These are phyloP conservation scores for Asterophora parasitica DNA, from an alignment of 768 basidiomycete genomes.

Conservation along the genomic window DNA sequence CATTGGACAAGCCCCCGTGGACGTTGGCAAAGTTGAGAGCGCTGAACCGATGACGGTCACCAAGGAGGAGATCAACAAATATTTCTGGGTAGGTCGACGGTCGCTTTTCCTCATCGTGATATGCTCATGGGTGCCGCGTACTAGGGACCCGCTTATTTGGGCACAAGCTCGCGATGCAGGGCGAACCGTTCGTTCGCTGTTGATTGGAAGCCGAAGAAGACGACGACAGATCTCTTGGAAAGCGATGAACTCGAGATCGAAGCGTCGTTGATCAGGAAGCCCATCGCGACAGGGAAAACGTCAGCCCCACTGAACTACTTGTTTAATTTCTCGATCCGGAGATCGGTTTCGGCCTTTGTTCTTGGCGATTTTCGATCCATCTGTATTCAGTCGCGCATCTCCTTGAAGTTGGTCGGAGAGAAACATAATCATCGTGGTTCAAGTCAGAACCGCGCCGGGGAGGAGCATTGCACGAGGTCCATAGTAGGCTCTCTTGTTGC, in stretches of 20 bases:
- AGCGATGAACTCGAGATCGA: conserved; percentile 38
- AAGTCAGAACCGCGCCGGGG: no score
- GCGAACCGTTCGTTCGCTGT: conserved; percentile 31
- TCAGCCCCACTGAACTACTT: no score
- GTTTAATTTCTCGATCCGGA: neutral
- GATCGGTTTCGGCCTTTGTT: no score
- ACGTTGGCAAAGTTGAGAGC: conserved; percentile 30
- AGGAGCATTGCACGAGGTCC: no score
- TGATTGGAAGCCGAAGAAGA: conserved; percentile 43
- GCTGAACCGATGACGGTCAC: conserved; percentile 44
- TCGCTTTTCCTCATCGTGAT: neutral
- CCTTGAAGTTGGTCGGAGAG: no score
- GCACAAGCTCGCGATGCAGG: conserved; percentile 36
- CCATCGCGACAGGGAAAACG: no score
- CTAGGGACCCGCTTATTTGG: conserved; percentile 29
- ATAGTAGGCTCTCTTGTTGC: no score
- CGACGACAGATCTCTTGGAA: conserved; percentile 35
- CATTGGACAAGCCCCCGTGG: conserved; percentile 34
- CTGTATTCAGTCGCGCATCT: no score
- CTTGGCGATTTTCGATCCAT: no score
- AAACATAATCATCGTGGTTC: no score
- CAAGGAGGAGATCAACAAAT: conserved; percentile 39
- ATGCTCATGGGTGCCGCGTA: neutral
- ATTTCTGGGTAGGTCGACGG: conserved; percentile 26
- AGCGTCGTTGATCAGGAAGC: neutral